Conservation (phyloP, 2,329 filamentous ascomycete species). For the Exophiala dermatitidis region DNA sequence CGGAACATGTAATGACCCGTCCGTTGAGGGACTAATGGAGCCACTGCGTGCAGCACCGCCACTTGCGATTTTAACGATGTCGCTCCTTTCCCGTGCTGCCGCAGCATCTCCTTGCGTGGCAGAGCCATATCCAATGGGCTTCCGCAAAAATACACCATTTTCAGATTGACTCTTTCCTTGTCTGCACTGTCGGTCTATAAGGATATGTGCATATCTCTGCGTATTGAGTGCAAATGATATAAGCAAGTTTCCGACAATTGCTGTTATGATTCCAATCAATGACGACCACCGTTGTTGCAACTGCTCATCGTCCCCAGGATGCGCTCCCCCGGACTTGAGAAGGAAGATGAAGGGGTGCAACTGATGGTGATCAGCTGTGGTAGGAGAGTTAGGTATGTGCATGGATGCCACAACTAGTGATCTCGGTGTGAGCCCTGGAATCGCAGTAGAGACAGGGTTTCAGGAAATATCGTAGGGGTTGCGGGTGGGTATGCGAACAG, state of each 20-base stretch:
- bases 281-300: conserved; percentile 61
- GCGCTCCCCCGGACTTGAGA: background rate
- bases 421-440: background rate
- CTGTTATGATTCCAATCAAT: conserved; percentile 87
- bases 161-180: conserved; percentile 34
- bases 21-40: conserved; percentile 13
- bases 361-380: background rate
- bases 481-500: background rate
- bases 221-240: conserved; percentile 95
- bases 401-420: conserved; percentile 5
- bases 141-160: conserved; percentile 1
- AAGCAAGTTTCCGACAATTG: conserved; percentile 84
- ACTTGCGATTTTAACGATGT: conserved; percentile 5
- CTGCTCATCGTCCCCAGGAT: conserved; percentile 9
- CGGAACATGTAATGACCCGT: background rate
- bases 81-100: conserved; percentile 16
- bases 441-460: background rate
- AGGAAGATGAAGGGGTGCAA: background rate
- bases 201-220: conserved; percentile 89
- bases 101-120: conserved; percentile 19
- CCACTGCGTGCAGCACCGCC: conserved; percentile 8
- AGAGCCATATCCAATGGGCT: conserved; percentile 14
- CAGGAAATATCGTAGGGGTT: background rate
- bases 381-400: conserved; percentile 3
- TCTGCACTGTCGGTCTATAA: conserved; percentile 64